Conservation (phyloP, 2,329 filamentous ascomycete species). For the Balansia obtecta region DNA sequence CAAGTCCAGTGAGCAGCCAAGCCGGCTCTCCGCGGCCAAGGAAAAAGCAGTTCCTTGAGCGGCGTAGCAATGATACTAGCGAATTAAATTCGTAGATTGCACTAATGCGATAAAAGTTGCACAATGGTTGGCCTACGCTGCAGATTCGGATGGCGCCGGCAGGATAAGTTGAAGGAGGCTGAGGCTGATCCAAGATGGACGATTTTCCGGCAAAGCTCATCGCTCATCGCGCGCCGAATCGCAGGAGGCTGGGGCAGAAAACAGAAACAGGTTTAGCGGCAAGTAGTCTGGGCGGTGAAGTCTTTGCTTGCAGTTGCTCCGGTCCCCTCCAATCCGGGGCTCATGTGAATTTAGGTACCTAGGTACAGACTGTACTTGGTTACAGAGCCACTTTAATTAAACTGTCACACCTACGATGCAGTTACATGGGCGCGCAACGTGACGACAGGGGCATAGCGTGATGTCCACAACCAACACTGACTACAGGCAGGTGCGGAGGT, state of each 20-base stretch:
- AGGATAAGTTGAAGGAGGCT: neutral
- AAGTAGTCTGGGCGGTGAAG: conserved; percentile 8
- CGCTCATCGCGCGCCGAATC: conserved; percentile 9
- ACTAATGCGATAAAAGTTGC: neutral
- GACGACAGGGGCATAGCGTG: no score
- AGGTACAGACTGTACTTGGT: no score
- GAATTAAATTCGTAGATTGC: neutral
- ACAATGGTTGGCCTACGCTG: conserved; percentile 5
- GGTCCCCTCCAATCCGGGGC: neutral
- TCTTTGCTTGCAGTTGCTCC: no score
- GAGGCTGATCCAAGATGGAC: conserved; percentile 1
- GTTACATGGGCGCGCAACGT: no score
- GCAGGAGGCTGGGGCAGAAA: conserved; percentile 10
- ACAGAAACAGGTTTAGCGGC: conserved; percentile 4
- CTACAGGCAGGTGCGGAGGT: no score
- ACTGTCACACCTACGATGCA: neutral
- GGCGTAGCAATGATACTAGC: neutral
- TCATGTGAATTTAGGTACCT: no score
- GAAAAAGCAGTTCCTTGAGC: neutral
- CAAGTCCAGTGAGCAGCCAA: neutral
- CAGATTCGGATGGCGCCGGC: conserved; percentile 1
- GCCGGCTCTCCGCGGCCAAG: neutral
- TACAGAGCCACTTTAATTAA: no score
- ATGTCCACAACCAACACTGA: no score
- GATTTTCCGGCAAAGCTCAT: conserved; percentile 8